A percentile compares a stretch with the other conserved stretches of the same genome.
Conservation (phyloP, 352 stramenopile species). For the Globisporangium middletonii region DNA sequence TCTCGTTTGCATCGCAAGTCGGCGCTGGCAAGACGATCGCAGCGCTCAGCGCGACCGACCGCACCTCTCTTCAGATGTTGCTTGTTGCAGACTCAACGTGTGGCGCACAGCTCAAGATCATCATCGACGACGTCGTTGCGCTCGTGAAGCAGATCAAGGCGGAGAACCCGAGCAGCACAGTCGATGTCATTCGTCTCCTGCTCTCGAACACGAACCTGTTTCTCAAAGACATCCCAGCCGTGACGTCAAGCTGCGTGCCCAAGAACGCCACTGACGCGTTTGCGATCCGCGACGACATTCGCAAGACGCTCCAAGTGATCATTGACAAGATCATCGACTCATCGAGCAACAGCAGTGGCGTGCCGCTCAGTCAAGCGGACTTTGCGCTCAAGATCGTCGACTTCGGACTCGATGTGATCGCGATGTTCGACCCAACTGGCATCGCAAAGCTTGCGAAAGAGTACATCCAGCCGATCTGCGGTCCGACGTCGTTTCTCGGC, state of each 20-base stretch:
- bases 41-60: not conserved
- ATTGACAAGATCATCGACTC: constrained; percentile 48
- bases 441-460: constrained; percentile 38
- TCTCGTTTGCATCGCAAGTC: constrained; percentile 1
- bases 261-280: constrained; percentile 31
- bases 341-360: constrained; percentile 20
- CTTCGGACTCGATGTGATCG: constrained; percentile 30
- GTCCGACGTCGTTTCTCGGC: constrained; percentile 43
- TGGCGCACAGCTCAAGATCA: constrained; percentile 33
- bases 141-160: constrained; percentile 35
- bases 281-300: constrained; percentile 37
- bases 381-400: constrained; percentile 33
- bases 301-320: constrained; percentile 49
- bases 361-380: constrained; percentile 26
- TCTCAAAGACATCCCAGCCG: constrained; percentile 32
- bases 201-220: constrained; percentile 39
- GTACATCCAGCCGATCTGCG: constrained; percentile 57
- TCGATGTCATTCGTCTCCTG: constrained; percentile 32
- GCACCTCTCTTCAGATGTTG: not conserved
- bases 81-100: constrained; percentile 21
- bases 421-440: constrained; percentile 45
- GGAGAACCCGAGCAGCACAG: constrained; percentile 15
- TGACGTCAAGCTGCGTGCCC: constrained; percentile 39
- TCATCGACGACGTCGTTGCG: constrained; percentile 40
- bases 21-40: constrained; percentile 3